Percentiles rank a stretch among this genome's conserved stretches.
phyloP scores from a whole-genome alignment of 1,284 basidiomycete genomes.

The Cystobasidium pallidum region DNA sequence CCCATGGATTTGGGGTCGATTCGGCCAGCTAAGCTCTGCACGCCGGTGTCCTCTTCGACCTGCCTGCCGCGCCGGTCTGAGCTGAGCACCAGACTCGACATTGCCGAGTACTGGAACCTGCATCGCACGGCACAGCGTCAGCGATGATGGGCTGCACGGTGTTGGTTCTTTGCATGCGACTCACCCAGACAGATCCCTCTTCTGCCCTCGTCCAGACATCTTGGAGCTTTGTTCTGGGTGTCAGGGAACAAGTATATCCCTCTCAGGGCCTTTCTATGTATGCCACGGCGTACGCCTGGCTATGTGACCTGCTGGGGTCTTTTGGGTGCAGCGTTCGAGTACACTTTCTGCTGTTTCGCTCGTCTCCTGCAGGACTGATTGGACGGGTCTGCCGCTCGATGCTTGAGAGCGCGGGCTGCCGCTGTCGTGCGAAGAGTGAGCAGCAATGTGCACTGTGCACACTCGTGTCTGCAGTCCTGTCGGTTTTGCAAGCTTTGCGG shows the following conservation, averaged over 20 bases:
- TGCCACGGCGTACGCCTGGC: conserved; percentile 13
- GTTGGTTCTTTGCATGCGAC: background rate
- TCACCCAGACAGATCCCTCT: conserved; percentile 42
- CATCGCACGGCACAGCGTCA: background rate
- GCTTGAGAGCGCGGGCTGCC: background rate
- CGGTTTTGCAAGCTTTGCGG: background rate
- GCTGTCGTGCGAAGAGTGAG: background rate
- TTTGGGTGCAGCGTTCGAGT: background rate
- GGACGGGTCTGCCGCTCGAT: background rate
- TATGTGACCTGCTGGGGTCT: conserved; percentile 4
- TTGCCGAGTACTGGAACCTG: conserved; percentile 50
- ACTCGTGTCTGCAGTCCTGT: background rate
- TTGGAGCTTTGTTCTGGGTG: conserved; percentile 12
- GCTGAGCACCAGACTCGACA: conserved; percentile 54
- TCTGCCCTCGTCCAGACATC: conserved; percentile 38
- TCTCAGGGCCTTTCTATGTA: background rate
- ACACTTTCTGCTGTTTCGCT: background rate
- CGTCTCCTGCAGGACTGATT: conserved; percentile 7
- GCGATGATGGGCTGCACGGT: background rate
- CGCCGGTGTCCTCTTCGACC: conserved; percentile 94
- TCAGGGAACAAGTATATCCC: conserved; percentile 1
- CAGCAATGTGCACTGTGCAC: conserved; percentile 1
- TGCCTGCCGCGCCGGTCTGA: conserved; percentile 62
- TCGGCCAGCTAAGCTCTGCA: conserved; percentile 86
- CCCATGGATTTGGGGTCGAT: conserved; percentile 95